Evolutionary conservation across 176 grass and related monocot species (phyloP).

Genomic region (Tillandsia leiboldiana): DNA sequence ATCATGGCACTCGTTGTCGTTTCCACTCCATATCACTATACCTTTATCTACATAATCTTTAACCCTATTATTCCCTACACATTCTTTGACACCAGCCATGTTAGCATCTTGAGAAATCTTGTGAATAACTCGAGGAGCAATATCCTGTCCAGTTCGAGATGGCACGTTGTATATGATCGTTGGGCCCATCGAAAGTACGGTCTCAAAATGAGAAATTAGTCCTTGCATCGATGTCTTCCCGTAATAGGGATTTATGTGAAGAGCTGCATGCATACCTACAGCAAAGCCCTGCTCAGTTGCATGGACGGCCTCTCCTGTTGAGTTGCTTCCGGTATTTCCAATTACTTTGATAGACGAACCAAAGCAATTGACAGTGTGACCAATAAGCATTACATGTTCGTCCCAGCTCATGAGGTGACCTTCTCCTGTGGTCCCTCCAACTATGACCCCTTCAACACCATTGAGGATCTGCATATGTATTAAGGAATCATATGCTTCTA

Average conservation of each 20-base stretch:
- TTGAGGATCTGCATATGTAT: slow-evolving; percentile 68
- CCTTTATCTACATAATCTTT: slow-evolving; percentile 60
- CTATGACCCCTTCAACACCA: slow-evolving; percentile 79
- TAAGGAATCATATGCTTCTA: slow-evolving; percentile 86
- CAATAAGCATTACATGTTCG: slow-evolving; percentile 96
- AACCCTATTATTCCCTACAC: slow-evolving; percentile 57
- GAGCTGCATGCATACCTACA: slow-evolving; percentile 88
- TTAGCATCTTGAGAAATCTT: slow-evolving; percentile 44
- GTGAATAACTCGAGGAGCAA: slow-evolving; percentile 52
- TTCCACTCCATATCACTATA: slow-evolving; percentile 74
- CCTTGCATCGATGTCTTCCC: slow-evolving; percentile 79
- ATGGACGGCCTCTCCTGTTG: slow-evolving; percentile 85
- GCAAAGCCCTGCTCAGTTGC: slow-evolving; percentile 85
- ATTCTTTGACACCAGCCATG: slow-evolving; percentile 83
- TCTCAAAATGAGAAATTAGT: slow-evolving; percentile 61
- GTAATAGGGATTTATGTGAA: slow-evolving; percentile 96
- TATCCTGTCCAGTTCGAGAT: slow-evolving; percentile 67
- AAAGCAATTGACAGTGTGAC: slow-evolving; percentile 95
- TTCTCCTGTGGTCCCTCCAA: slow-evolving; percentile 88
- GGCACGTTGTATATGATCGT: slow-evolving; percentile 89
- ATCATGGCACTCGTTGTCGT: slow-evolving; percentile 74
- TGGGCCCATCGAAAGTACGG: slow-evolving; percentile 75
- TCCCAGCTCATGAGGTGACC: slow-evolving; percentile 99
- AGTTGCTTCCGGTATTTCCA: slow-evolving; percentile 92
- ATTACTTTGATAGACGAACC: slow-evolving; percentile 82